A percentile compares a stretch with the other conserved stretches of the same genome.
phyloP scores from a whole-genome alignment of 768 basidiomycete genomes.

The Mycena albidolilacea region DNA sequence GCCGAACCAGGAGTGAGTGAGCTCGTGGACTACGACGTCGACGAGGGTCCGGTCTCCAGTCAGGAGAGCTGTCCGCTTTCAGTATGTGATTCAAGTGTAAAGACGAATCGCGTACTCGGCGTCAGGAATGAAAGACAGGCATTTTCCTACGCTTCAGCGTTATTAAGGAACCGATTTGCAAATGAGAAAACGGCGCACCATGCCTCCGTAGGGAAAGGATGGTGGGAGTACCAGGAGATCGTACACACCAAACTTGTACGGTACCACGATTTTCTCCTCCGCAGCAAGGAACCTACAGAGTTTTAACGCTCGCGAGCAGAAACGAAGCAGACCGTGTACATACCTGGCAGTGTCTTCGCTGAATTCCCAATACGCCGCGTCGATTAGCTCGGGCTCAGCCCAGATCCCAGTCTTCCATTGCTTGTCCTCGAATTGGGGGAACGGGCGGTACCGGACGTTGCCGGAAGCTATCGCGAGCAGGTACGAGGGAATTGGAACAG shows the following conservation, averaged over 20 bases:
- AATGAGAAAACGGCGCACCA: conserved; percentile 64
- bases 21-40: conserved; percentile 91
- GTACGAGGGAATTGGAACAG: conserved; percentile 90
- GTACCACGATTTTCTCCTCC: conserved; percentile 81
- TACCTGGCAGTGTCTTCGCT: conserved; percentile 87
- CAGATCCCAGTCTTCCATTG: conserved; percentile 89
- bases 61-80: conserved; percentile 70
- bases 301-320: background rate
- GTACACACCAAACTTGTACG: conserved; percentile 90
- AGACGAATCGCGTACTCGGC: conserved; percentile 70
- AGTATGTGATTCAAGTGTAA: background rate
- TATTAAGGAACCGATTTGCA: background rate
- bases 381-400: conserved; percentile 90
- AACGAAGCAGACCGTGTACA: background rate
- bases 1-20: conserved; percentile 92
- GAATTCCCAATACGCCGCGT: conserved; percentile 90
- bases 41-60: conserved; percentile 90
- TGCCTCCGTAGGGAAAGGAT: conserved; percentile 94
- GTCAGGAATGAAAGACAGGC: conserved; percentile 91
- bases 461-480: conserved; percentile 92
- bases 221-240: conserved; percentile 93
- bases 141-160: conserved; percentile 75
- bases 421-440: conserved; percentile 72
- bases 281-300: conserved; percentile 75
- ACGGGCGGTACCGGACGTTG: conserved; percentile 81